Conservation (phyloP, 176 grass and related monocot species). For the Oryza coarctata region DNA sequence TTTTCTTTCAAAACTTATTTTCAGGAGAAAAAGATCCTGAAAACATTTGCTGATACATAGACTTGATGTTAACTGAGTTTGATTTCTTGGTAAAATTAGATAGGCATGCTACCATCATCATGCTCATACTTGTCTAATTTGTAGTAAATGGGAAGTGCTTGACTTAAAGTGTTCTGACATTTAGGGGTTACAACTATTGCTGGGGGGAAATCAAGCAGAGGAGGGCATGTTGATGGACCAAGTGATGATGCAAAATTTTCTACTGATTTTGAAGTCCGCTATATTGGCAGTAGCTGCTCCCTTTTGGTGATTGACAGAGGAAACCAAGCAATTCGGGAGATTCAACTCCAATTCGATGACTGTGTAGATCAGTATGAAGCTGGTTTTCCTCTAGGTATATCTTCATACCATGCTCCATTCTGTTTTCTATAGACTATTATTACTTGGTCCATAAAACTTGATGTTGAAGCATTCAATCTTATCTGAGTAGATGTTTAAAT, state of each 20-base stretch:
- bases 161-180: constrained; percentile 33
- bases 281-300: constrained; percentile 88
- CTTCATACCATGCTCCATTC: background rate
- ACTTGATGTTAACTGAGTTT: constrained; percentile 1
- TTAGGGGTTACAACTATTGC: constrained; percentile 96
- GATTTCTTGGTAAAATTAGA: constrained; percentile 1
- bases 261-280: constrained; percentile 94
- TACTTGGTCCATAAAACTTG: constrained; percentile 17
- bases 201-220: constrained; percentile 81
- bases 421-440: constrained; percentile 18
- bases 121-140: background rate
- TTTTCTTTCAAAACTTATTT: background rate
- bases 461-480: background rate
- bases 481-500: background rate
- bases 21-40: background rate
- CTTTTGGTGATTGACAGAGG: constrained; percentile 94
- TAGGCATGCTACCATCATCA: background rate
- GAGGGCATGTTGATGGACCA: constrained; percentile 81
- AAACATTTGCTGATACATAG: background rate
- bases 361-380: constrained; percentile 83
- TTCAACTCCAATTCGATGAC: constrained; percentile 84
- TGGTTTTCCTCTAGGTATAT: constrained; percentile 77
- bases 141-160: background rate
- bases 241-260: constrained; percentile 94
- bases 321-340: constrained; percentile 91